These are phyloP conservation scores for Ogataea pignaliae DNA, from an alignment of 805 yeast species.

Conservation along the genomic window DNA sequence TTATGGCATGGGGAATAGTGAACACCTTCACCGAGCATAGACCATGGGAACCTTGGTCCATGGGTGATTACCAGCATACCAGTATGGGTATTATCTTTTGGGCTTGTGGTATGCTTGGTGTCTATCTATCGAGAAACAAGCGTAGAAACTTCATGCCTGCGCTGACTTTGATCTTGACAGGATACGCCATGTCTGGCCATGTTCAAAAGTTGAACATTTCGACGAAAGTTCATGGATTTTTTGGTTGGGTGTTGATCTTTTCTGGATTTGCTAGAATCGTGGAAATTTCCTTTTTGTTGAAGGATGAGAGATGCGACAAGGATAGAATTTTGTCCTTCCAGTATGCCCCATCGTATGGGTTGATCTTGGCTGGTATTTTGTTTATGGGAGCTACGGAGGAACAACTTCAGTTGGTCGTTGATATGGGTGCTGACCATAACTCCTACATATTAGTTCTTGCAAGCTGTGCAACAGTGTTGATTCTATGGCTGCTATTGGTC, in stretches of 20 bases:
- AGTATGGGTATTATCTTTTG: constrained; percentile 97
- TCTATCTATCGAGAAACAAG: constrained; percentile 66
- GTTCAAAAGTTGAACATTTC: constrained; percentile 70
- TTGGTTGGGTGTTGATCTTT: constrained; percentile 73
- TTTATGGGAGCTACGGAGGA: constrained; percentile 95
- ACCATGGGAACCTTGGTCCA: constrained; percentile 86
- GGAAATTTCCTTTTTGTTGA: constrained; percentile 74
- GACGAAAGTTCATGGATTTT: constrained; percentile 82
- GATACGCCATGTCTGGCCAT: constrained; percentile 93
- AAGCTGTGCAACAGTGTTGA: constrained; percentile 70
- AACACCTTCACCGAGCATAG: constrained; percentile 96
- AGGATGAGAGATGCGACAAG: constrained; percentile 45
- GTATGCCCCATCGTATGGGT: constrained; percentile 77
- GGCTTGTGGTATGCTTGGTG: constrained; percentile 87
- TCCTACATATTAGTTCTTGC: constrained; percentile 70
- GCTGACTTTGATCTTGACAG: constrained; percentile 77
- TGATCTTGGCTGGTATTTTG: constrained; percentile 71
- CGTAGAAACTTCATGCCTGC: constrained; percentile 77
- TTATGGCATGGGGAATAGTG: constrained; percentile 87
- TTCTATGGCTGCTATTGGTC: constrained; percentile 59
- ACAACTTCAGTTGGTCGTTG: constrained; percentile 65
- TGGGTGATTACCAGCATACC: constrained; percentile 93
- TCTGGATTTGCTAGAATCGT: constrained; percentile 75
- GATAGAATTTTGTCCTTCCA: constrained; percentile 68
- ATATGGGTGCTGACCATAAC: constrained; percentile 78